Base-by-base conservation (phyloP, 306 rosid genomes). In the Sesbania bispinosa region DNA sequence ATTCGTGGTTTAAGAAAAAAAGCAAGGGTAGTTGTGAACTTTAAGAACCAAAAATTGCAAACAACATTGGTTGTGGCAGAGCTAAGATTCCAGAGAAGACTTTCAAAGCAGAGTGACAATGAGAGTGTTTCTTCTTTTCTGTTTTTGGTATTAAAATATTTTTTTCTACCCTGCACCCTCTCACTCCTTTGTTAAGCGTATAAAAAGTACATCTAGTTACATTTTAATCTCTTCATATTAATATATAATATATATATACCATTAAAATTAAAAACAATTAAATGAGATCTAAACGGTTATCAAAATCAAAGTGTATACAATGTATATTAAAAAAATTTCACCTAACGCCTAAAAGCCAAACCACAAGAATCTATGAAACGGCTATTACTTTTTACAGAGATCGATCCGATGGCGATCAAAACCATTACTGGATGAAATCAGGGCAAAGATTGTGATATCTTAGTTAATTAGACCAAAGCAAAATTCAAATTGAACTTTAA, bases 291-390 rank as follows among this genome's bases (percentile, higher is more conserved):
- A 76, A 57, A 54, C 60, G 16, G 52, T 23, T 20, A 46, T n/a
- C 39, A 55, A 62, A 63, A 53, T 62, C 30, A 69, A 39, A 67
- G 2, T 19, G 16, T 5, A 39, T 18, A 10, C 3, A 10, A 4
- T 4, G 4, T 5, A 48, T 5, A 18, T 48, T 14, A 52, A 57
- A 70, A 27, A 50, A 7, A 67, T 4, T 18, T 42, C 71, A 79
- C 80, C 85, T 13, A 82, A 69, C 80, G 50, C 61, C 23, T 27
- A 33, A 62, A 71, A 54, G 43, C 23, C 19, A 43, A 52, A 50
- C 50, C 38, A 18, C 2, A 33, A 57, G 36, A 74, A 26, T 48
- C 62, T 48, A 67, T 58, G 6, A 16, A 66, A 67, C 14, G n/a
- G 59, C 52, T 23, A 61, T 50, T 11, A 18, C 10, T 64, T 50